A percentile compares a stretch with the other conserved stretches of the same genome.
Conservation (phyloP, 1,284 basidiomycete species). For the Rhodotorula sp. region DNA sequence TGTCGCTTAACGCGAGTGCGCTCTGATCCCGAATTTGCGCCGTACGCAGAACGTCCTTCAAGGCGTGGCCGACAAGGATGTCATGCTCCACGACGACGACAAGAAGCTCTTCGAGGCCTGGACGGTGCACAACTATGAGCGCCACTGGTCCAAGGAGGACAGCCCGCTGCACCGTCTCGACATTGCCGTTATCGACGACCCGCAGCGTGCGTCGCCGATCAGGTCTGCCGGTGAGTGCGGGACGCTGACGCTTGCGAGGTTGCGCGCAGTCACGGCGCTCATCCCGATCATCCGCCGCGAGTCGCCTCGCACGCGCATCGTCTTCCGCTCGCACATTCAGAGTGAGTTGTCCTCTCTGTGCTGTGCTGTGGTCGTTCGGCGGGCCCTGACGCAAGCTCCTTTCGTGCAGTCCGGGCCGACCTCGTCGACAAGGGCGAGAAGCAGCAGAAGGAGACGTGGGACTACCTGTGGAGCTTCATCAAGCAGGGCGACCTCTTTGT, state of each 20-base stretch:
- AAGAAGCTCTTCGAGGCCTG: slow-evolving; percentile 18
- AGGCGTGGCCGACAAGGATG: slow-evolving; percentile 14
- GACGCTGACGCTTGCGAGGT: neutral
- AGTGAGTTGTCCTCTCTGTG: neutral
- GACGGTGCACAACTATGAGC: slow-evolving; percentile 15
- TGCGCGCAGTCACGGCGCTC: slow-evolving; percentile 14
- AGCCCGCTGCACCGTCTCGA: slow-evolving; percentile 12
- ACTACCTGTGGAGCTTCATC: slow-evolving; percentile 25
- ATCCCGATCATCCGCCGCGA: slow-evolving; percentile 23
- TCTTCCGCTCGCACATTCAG: slow-evolving; percentile 35
- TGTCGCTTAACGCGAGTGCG: neutral
- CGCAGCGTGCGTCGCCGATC: slow-evolving; percentile 8
- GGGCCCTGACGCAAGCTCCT: neutral
- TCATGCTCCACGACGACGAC: slow-evolving; percentile 16
- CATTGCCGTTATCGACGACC: slow-evolving; percentile 28
- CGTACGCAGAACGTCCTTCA: slow-evolving; percentile 17
- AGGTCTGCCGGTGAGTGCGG: no score
- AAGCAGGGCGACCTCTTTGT: slow-evolving; percentile 27
- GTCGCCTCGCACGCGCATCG: slow-evolving; percentile 26
- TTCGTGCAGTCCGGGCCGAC: slow-evolving; percentile 22
- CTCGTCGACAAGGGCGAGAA: slow-evolving; percentile 15
- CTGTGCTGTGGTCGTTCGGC: no score
- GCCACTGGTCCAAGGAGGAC: slow-evolving; percentile 11
- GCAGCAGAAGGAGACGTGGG: slow-evolving; percentile 25
- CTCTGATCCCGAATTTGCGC: neutral